Evolutionary conservation across 805 yeast genomes (phyloP).

Genomic region (Blastobotrys robertii): DNA sequence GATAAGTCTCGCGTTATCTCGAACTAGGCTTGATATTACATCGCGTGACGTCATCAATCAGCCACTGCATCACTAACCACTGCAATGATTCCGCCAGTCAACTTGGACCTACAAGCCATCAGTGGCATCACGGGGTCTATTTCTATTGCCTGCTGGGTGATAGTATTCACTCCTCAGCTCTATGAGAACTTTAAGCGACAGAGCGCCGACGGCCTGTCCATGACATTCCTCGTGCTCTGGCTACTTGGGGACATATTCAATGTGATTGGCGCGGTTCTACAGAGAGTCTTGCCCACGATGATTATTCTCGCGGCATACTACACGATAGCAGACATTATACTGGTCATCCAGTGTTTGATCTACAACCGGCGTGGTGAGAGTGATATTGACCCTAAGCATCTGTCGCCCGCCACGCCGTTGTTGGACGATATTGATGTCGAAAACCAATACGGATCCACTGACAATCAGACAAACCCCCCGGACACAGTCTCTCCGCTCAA

Average conservation of each 20-base stretch:
- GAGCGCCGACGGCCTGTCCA: conserved; percentile 82
- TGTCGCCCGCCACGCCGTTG: conserved; percentile 84
- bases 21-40: too few relatives aligned
- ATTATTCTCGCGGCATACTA: conserved; percentile 84
- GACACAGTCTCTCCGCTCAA: conserved; percentile 11
- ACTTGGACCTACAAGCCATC: conserved; percentile 35
- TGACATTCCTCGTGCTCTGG: conserved; percentile 84
- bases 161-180: conserved; percentile 94
- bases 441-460: conserved; percentile 2
- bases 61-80: too few relatives aligned
- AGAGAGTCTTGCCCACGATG: conserved; percentile 92
- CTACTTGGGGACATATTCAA: conserved; percentile 89
- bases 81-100: conserved; percentile 12
- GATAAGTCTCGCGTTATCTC: too few relatives aligned
- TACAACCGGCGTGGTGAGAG: conserved; percentile 53
- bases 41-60: too few relatives aligned
- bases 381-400: conserved; percentile 59
- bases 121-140: conserved; percentile 76
- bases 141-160: conserved; percentile 95
- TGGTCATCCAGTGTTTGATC: conserved; percentile 71
- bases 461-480: conserved; percentile 1
- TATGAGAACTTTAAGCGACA: conserved; percentile 82
- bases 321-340: conserved; percentile 79
- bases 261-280: conserved; percentile 81
- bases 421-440: conserved; percentile 47